Evolutionary conservation across 2,329 filamentous ascomycete genomes (phyloP).

Genomic region (Venturia asperata): DNA sequence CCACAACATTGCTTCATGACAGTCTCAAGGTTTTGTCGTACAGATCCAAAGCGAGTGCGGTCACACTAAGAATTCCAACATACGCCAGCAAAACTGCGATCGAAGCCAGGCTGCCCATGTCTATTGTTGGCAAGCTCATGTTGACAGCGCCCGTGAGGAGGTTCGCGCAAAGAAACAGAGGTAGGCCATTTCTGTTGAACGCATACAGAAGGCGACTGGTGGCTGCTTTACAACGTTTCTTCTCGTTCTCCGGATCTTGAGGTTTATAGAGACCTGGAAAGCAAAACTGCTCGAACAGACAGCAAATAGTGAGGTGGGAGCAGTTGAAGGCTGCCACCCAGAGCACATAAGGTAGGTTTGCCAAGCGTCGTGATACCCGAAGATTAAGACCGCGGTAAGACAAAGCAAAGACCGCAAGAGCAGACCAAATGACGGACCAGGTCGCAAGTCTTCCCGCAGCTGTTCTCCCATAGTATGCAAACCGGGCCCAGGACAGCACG

Average conservation of each 20-base stretch:
- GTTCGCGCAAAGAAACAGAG: slow-evolving; percentile 81
- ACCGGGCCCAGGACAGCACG: background rate
- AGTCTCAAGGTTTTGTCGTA: slow-evolving; percentile 44
- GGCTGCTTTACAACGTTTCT: slow-evolving; percentile 56
- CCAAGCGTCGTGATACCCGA: slow-evolving; percentile 76
- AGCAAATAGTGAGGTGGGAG: slow-evolving; percentile 72
- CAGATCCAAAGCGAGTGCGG: slow-evolving; percentile 61
- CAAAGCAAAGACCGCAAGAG: slow-evolving; percentile 63
- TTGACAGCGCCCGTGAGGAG: slow-evolving; percentile 85
- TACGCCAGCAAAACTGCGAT: slow-evolving; percentile 73
- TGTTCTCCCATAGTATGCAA: slow-evolving; percentile 34
- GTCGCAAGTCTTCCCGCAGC: slow-evolving; percentile 57
- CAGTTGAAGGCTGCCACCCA: slow-evolving; percentile 93
- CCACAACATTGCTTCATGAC: background rate
- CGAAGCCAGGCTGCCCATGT: slow-evolving; percentile 56
- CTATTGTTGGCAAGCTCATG: slow-evolving; percentile 73
- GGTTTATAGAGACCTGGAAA: slow-evolving; percentile 64
- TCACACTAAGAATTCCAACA: slow-evolving; percentile 55
- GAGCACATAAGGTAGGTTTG: slow-evolving; percentile 87
- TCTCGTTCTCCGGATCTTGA: slow-evolving; percentile 43
- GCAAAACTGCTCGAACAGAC: slow-evolving; percentile 66
- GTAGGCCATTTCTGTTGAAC: slow-evolving; percentile 82
- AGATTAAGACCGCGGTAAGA: slow-evolving; percentile 67
- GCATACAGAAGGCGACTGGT: slow-evolving; percentile 77
- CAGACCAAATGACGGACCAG: slow-evolving; percentile 62